Percentiles rank a stretch among this genome's conserved stretches.
These are phyloP conservation scores for Candida incommunis DNA, from an alignment of 805 yeast genomes.

Conservation along the genomic window DNA sequence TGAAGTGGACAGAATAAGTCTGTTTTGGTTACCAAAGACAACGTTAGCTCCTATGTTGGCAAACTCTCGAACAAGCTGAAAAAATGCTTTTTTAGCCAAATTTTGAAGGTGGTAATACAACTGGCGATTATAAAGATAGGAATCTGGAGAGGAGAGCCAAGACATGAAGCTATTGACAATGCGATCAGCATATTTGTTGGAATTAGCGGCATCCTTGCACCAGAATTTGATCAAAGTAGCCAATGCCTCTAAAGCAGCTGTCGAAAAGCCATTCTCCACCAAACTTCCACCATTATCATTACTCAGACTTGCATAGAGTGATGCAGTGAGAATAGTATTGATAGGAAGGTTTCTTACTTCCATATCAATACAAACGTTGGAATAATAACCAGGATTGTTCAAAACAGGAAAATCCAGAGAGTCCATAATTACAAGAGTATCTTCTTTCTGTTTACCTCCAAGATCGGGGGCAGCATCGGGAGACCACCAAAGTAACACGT, in stretches of 20 bases:
- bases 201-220: conserved; percentile 82
- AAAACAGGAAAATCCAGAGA: conserved; percentile 57
- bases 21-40: conserved; percentile 68
- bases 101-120: conserved; percentile 78
- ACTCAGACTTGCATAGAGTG: conserved; percentile 29
- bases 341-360: conserved; percentile 67
- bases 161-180: conserved; percentile 55
- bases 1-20: conserved; percentile 55
- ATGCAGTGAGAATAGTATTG: conserved; percentile 75
- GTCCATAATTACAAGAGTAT: conserved; percentile 32
- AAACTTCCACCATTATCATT: conserved; percentile 26
- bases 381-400: conserved; percentile 67
- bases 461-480: conserved; percentile 63
- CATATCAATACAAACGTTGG: conserved; percentile 64
- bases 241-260: conserved; percentile 55
- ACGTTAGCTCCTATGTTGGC: conserved; percentile 64
- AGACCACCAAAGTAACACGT: conserved; percentile 90
- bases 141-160: conserved; percentile 68
- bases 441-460: conserved; percentile 68
- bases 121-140: conserved; percentile 58
- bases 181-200: conserved; percentile 61
- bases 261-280: conserved; percentile 73
- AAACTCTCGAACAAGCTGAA: conserved; percentile 72
- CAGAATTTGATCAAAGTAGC: conserved; percentile 67
- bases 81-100: conserved; percentile 63